Conservation (phyloP, 352 stramenopile species). For the Phytophthora idaei region DNA sequence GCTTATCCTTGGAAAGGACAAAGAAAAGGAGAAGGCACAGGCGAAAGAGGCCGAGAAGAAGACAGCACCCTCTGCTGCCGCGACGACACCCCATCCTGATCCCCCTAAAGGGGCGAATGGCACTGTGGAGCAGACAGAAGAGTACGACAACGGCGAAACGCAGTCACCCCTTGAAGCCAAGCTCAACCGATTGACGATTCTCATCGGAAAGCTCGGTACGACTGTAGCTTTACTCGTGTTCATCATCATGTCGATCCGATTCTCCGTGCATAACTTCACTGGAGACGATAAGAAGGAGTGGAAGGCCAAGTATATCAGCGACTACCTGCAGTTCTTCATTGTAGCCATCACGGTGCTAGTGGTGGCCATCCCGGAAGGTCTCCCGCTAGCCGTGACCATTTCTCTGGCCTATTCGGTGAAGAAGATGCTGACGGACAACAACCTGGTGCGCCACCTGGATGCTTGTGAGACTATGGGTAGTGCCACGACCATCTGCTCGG, state of each 20-base stretch:
- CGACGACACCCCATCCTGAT: constrained; percentile 15
- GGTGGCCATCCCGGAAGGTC: constrained; percentile 97
- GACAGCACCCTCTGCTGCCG: constrained; percentile 7
- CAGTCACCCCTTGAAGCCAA: constrained; percentile 88
- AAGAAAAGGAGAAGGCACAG: constrained; percentile 52
- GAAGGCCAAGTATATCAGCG: constrained; percentile 57
- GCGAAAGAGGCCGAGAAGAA: constrained; percentile 22
- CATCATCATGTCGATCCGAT: constrained; percentile 76
- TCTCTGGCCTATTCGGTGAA: constrained; percentile 95
- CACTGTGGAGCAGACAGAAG: constrained; percentile 70
- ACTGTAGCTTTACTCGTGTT: constrained; percentile 78
- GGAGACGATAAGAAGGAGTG: constrained; percentile 42
- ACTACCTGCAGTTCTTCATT: constrained; percentile 89
- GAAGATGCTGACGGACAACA: constrained; percentile 93
- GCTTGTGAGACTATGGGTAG: constrained; percentile 94
- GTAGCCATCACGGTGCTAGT: constrained; percentile 92
- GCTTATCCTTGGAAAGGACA: constrained; percentile 79
- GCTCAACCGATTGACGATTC: constrained; percentile 80
- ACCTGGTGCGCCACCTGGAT: constrained; percentile 88
- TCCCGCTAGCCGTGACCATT: constrained; percentile 97
- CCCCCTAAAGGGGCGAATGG: constrained; percentile 64
- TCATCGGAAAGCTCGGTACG: constrained; percentile 86
- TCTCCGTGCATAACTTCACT: constrained; percentile 70
- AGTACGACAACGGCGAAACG: constrained; percentile 58
- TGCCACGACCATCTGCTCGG: constrained; percentile 96